These are phyloP conservation scores for Triangularia setosa DNA, from an alignment of 2,329 filamentous ascomycete species.

Conservation along the genomic window DNA sequence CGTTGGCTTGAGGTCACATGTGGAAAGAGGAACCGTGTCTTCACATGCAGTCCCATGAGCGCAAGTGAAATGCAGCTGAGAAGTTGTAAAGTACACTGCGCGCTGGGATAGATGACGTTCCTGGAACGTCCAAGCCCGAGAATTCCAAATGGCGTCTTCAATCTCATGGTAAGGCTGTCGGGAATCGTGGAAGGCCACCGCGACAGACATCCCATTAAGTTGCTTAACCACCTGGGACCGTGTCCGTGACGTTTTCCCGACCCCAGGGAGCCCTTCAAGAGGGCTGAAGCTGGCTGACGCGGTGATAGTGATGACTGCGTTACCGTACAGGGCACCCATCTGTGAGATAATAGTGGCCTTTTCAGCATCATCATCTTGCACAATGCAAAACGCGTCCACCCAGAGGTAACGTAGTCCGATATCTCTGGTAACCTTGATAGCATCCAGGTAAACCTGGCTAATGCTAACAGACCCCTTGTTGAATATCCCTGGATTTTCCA, in stretches of 20 bases:
- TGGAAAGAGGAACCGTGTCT: slow-evolving; percentile 10
- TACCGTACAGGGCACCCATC: slow-evolving; percentile 13
- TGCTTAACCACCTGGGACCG: slow-evolving; percentile 5
- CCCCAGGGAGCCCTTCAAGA: slow-evolving; percentile 10
- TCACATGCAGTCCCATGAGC: slow-evolving; percentile 9
- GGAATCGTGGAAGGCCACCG: slow-evolving; percentile 10
- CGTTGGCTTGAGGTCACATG: neutral
- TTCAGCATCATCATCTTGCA: slow-evolving; percentile 11
- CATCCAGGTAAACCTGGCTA: slow-evolving; percentile 6
- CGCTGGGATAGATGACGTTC: slow-evolving; percentile 11
- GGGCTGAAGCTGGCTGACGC: slow-evolving; percentile 11
- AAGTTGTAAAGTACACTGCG: slow-evolving; percentile 12
- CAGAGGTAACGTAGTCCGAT: slow-evolving; percentile 16
- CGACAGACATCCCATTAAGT: slow-evolving; percentile 11
- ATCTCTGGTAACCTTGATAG: slow-evolving; percentile 9
- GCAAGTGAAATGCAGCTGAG: slow-evolving; percentile 15
- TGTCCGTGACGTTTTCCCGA: neutral
- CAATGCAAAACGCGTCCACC: slow-evolving; percentile 16
- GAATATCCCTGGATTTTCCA: slow-evolving; percentile 8
- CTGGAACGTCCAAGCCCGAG: slow-evolving; percentile 17
- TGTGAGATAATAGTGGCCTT: slow-evolving; percentile 1
- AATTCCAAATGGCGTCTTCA: slow-evolving; percentile 15
- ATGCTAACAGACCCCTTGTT: neutral
- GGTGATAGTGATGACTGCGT: slow-evolving; percentile 9
- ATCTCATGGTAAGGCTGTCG: slow-evolving; percentile 11